Evolutionary conservation across 805 yeast species (phyloP).

Genomic region (Suhomyces kilbournensis): DNA sequence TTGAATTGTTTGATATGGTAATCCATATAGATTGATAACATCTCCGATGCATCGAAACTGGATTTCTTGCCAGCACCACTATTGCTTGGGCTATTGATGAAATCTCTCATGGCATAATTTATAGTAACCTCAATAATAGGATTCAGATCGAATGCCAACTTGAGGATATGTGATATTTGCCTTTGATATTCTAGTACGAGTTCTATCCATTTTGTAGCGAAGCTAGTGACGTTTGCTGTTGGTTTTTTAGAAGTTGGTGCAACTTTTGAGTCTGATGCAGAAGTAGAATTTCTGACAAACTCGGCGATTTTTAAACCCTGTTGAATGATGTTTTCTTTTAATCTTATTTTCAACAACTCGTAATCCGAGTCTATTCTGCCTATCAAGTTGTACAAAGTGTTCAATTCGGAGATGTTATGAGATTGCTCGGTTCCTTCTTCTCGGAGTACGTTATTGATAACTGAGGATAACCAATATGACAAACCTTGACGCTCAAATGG

Average conservation of each 20-base stretch:
- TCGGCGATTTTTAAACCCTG: constrained; percentile 44
- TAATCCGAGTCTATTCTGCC: constrained; percentile 53
- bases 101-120: constrained; percentile 58
- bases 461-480: constrained; percentile 51
- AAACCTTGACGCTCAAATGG: constrained; percentile 56
- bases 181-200: constrained; percentile 50
- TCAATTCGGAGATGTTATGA: constrained; percentile 39
- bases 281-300: constrained; percentile 14
- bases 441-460: constrained; percentile 19
- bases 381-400: constrained; percentile 47
- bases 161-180: constrained; percentile 49
- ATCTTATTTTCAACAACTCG: constrained; percentile 45
- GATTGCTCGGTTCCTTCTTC: constrained; percentile 4
- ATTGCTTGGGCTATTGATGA: constrained; percentile 53
- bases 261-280: neutral
- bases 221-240: constrained; percentile 36
- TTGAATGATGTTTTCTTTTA: constrained; percentile 44
- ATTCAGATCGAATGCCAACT: constrained; percentile 49
- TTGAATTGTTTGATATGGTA: constrained; percentile 34
- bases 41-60: constrained; percentile 35
- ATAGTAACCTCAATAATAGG: constrained; percentile 50
- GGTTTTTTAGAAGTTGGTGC: constrained; percentile 8
- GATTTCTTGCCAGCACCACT: constrained; percentile 44
- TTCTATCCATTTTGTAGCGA: constrained; percentile 69
- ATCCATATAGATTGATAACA: constrained; percentile 41